Evolutionary conservation across 371 early-diverging fungal species (phyloP).

Genomic region (Rhizopus delemar): DNA sequence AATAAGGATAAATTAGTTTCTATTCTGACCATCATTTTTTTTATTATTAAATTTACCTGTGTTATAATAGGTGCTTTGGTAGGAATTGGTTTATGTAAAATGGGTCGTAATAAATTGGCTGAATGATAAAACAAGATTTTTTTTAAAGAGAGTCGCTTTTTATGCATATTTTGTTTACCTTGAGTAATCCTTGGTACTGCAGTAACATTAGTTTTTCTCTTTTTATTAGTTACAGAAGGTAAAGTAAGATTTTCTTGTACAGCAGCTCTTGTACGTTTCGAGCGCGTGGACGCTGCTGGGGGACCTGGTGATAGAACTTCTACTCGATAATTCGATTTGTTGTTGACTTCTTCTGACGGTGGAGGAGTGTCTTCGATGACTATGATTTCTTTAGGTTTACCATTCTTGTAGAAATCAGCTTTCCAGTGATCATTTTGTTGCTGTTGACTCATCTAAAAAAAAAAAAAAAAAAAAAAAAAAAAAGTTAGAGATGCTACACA

Average conservation of each 20-base stretch:
- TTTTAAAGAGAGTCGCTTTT: neutral
- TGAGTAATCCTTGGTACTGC: slow-evolving; percentile 2
- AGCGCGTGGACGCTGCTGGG: slow-evolving; percentile 34
- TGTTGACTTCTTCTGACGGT: slow-evolving; percentile 20
- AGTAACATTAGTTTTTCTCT: slow-evolving; percentile 16
- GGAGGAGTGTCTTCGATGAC: slow-evolving; percentile 63
- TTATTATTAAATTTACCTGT: slow-evolving; percentile 1
- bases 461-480: slow-evolving; percentile 2
- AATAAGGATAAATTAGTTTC: neutral
- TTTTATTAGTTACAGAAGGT: slow-evolving; percentile 13
- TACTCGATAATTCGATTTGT: slow-evolving; percentile 15
- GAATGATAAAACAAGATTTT: neutral
- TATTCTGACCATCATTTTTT: neutral
- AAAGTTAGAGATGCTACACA: neutral
- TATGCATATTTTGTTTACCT: slow-evolving; percentile 1
- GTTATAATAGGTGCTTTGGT: slow-evolving; percentile 3
- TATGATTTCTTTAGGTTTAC: slow-evolving; percentile 59
- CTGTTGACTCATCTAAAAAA: slow-evolving; percentile 1
- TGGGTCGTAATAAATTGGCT: slow-evolving; percentile 3
- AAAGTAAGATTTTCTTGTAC: slow-evolving; percentile 1
- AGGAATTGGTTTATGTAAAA: slow-evolving; percentile 6
- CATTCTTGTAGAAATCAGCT: slow-evolving; percentile 58
- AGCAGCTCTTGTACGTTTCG: slow-evolving; percentile 24
- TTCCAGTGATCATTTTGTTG: slow-evolving; percentile 45
- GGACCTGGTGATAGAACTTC: slow-evolving; percentile 18